Evolutionary conservation across 169 alveolate genomes (phyloP), one percentile per base, ranked within the genome.

Genomic region (Babesia divergens): DNA sequence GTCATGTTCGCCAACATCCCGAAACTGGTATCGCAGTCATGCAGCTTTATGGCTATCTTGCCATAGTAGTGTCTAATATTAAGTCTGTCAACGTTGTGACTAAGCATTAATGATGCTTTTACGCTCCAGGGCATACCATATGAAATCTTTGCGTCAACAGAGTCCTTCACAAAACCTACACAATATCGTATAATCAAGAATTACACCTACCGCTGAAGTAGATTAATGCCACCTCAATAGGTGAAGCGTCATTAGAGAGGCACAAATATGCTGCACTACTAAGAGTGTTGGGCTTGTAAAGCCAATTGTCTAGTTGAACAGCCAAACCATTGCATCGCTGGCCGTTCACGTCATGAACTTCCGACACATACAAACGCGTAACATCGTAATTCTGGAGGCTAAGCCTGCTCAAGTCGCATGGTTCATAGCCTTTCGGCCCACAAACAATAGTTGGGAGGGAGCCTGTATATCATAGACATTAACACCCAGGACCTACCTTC

Each of bases 131-230:
- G 16, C 11, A 9, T 20, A 24, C 68, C 75, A 18, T 60, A 74
- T 6, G 66, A 18, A n/a, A 74, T 74, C 14, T 16, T 8, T 9
- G 58, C 47, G 28, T 40, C n/a, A 4, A 43, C 29, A 26, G 29
- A 18, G 2, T 31, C 37, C n/a, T 6, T 24, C 8, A 51, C 29
- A 11, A 74, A 29, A 16, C 64, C 74, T 47, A 49, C 34, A 28
- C 29, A 44, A 6, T 18, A 11, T 43, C 56, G 9, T 8, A 3
- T 28, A 24, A 1, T 31, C 24, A 1, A 26, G 8, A 16, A 24
- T 7, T 59, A 18, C 26, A 40, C 74, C 3, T 2, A 65, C 84
- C 84, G 22, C 2, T 3, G 65, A 32, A 74, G 66, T 3, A 18
- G 3, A 74, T 74, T 6, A 49, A 46, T 43, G 54, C 75, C 18